Evolutionary conservation across 1,284 basidiomycete species (phyloP), one percentile per base, ranked within the genome.

Genomic region (Rhodotorula mucilaginosa): DNA sequence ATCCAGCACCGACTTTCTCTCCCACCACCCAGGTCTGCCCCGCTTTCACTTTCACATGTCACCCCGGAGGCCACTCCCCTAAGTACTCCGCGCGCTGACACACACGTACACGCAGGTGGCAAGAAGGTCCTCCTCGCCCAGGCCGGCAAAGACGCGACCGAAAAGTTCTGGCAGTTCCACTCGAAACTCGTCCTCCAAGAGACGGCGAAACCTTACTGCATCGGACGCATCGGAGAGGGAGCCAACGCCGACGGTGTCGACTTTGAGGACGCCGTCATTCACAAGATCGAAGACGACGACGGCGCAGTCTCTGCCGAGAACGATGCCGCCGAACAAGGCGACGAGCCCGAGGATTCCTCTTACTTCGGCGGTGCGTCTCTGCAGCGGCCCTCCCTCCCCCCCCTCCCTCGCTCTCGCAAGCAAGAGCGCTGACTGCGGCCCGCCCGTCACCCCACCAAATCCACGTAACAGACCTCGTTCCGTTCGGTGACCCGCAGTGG

Each of bases 401-500:
- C 44, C 26, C 26, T 26, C 26, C 26, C 26, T 26, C 26, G 26
- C 26, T 26, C 18, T 48, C 47, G 44, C 51, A 18, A 10, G 21
- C 21, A 2, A 23, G 2, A 5, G 58, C 23, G n/a, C 39, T 39
- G 23, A 10, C 39, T 59, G 39, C 39, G 8, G 39, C 8, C 1
- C 10, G 10, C 39, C 34, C 26, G 26, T 26, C 26, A 26, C 34
- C 34, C 34, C 34, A 4, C 7, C 34, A 34, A 34, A 34, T 3
- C 39, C 39, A 44, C 12, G 39, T 2, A 44, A 13, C 46, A 64
- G 63, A 65, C n/a, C 46, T 70, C n/a, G 69, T 66, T 0, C 69
- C 69, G 18, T 68, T 68, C 63, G 62, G 67, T 46, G 79, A 79
- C 57, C 76, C 79, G 3, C 79, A 64, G 69, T 79, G 69, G 80